A percentile compares a stretch with the other conserved stretches of the same genome.
Conservation (phyloP, 1,139 yeast species). For the Saccharomyces hybrid region DNA sequence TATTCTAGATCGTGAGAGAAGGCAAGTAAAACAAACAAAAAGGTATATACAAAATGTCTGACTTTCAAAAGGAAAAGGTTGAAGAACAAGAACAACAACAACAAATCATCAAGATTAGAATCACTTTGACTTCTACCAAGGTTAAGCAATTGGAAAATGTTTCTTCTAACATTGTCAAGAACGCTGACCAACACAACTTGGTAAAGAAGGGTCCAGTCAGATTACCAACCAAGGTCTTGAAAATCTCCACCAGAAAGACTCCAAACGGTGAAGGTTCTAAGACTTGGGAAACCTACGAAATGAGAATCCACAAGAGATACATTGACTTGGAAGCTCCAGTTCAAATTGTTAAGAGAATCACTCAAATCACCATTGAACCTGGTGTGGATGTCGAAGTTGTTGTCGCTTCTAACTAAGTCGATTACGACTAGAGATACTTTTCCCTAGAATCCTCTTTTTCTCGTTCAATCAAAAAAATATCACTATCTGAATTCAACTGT, state of each 20-base stretch:
- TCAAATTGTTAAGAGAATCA: constrained; percentile 86
- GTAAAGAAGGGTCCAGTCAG: constrained; percentile 98
- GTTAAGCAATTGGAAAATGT: too few species aligned
- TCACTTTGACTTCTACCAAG: too few species aligned
- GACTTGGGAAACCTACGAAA: constrained; percentile 99
- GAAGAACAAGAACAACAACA: too few species aligned
- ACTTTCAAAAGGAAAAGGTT: constrained; percentile 81
- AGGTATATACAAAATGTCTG: constrained; percentile 58
- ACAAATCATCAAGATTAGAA: constrained; percentile 10
- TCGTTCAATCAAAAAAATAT: not conserved
- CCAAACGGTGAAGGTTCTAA: constrained; percentile 99
- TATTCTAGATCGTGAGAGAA: too few species aligned
- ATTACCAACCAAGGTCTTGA: constrained; percentile 98
- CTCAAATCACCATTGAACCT: constrained; percentile 86
- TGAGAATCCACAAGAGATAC: constrained; percentile 99
- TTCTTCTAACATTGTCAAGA: constrained; percentile 38
- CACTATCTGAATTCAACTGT: constrained; percentile 1
- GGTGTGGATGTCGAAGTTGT: constrained; percentile 57
- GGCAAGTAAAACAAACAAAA: constrained; percentile 22
- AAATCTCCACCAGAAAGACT: constrained; percentile 99
- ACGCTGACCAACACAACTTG: constrained; percentile 76
- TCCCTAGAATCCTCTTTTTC: constrained; percentile 2
- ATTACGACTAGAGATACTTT: not conserved
- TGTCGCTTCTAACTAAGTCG: constrained; percentile 32
- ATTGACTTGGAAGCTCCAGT: constrained; percentile 98